These are phyloP conservation scores for Fusarium bactridioides DNA, from an alignment of 2,329 filamentous ascomycete genomes.

Conservation along the genomic window DNA sequence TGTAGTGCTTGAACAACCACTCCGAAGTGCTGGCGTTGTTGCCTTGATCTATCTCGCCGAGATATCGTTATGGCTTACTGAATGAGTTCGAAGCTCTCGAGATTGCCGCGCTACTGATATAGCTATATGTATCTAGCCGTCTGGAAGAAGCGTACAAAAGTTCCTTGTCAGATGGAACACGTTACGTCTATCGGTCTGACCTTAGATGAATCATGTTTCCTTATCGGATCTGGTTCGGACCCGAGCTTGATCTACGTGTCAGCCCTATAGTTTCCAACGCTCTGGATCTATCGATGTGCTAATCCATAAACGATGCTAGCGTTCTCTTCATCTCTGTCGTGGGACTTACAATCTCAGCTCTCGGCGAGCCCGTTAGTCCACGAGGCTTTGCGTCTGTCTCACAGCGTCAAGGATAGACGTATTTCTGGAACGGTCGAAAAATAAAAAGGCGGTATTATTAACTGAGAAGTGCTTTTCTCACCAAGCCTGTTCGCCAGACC, in stretches of 20 bases:
- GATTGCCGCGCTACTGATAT: not conserved
- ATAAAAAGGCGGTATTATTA: not conserved
- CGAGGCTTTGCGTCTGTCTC: not conserved
- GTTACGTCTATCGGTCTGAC: not conserved
- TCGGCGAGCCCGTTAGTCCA: conserved; percentile 7
- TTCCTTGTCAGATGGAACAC: not conserved
- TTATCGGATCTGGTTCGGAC: not conserved
- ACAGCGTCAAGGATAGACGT: not conserved
- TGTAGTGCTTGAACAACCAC: not conserved
- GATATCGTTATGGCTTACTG: not conserved
- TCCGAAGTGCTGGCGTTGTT: not conserved
- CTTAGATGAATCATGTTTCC: not conserved
- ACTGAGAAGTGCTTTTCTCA: not conserved
- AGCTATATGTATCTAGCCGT: not conserved
- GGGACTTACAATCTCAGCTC: conserved; percentile 1
- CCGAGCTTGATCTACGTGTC: conserved; percentile 7
- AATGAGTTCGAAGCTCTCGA: not conserved
- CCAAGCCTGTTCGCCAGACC: not conserved
- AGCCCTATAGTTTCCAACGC: conserved; percentile 18
- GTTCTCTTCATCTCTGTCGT: not conserved
- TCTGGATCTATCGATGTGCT: not conserved
- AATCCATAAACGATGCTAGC: conserved; percentile 2
- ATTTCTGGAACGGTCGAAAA: not conserved
- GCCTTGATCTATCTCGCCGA: not conserved
- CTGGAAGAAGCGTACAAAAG: not conserved